Conservation (phyloP, 306 rosid species). For the Mimosa pudica region DNA sequence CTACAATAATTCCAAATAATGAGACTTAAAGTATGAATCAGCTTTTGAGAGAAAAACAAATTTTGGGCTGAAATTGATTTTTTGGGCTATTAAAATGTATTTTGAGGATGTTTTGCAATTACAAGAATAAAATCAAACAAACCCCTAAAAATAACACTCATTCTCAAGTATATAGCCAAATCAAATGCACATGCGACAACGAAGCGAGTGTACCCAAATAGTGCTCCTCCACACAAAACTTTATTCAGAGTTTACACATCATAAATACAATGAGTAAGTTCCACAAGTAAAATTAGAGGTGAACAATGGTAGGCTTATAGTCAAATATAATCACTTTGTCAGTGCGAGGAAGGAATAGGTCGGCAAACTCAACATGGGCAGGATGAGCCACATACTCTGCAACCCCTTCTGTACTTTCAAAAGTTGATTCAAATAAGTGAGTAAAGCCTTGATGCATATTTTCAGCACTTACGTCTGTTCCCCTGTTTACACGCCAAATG, state of each 20-base stretch:
- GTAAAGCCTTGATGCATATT: constrained; percentile 87
- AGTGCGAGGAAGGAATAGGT: constrained; percentile 45
- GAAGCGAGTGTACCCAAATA: not conserved
- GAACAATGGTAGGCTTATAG: constrained; percentile 62
- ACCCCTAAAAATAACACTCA: not conserved
- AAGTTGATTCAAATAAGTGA: constrained; percentile 83
- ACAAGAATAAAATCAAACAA: too few species aligned
- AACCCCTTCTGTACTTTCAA: constrained; percentile 72
- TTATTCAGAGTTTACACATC: constrained; percentile 9
- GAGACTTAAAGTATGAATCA: too few species aligned
- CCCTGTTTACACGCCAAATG: constrained; percentile 49
- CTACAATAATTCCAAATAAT: too few species aligned
- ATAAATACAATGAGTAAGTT: not conserved
- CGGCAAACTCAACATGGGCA: constrained; percentile 71
- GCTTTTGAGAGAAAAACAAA: too few species aligned
- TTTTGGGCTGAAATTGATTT: too few species aligned
- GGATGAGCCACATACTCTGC: constrained; percentile 82
- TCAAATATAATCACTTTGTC: constrained; percentile 69
- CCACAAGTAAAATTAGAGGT: constrained; percentile 17
- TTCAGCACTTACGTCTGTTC: constrained; percentile 74
- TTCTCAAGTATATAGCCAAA: not conserved
- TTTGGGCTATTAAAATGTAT: too few species aligned
- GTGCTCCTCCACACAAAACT: not conserved
- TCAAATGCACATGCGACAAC: not conserved
- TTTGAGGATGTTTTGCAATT: too few species aligned